Evolutionary conservation across 176 grass and related monocot genomes (phyloP), one percentile per base, ranked within the genome.

Genomic region (sorghum (Sorghum bicolor)): DNA sequence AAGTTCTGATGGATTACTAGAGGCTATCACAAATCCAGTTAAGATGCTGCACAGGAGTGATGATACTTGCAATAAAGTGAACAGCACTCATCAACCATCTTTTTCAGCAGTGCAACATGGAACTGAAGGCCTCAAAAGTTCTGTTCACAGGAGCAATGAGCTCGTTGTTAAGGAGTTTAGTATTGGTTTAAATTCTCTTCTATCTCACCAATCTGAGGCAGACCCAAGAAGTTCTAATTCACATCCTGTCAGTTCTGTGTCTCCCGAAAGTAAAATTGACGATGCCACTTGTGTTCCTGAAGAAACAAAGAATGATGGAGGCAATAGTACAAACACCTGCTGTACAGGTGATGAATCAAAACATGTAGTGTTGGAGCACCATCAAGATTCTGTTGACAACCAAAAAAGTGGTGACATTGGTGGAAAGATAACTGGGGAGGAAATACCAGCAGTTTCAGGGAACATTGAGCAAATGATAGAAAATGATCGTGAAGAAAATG

Each of bases 1-100:
- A 75, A 90, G 84, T 34, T 99, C 97, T 24, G 91, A 91, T 24
- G 97, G 97, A 71, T 85, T 99, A 38, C 81, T 99, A 72, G 91
- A 96, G 81, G 76, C 93, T 78, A 94, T 99, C 88, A 91, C 97
- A 83, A 92, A 96, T 74, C 93, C 90, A 22, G 88, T 92, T 67
- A 94, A 87, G 75, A 81, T 74, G 79, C 73, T 90, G 52, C 88
- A 92, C 43, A 88, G 81, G 74, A 89, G 74, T 44, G 69, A 77
- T 81, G 83, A 32, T 34, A 73, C 74, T 61, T 22, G 16, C 70
- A 82, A 74, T 53, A 74, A 62, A 73, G 62, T 24, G 34, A 78
- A 10, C 39, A 31, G 5, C 40, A 76, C 79, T 25, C 38, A 72
- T 79, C 82, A 94, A 36, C 31, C 84, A 72, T 83, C 92, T 47